Evolutionary conservation across 2,329 filamentous ascomycete species (phyloP).

Genomic region (Botryosphaeria dothidea): DNA sequence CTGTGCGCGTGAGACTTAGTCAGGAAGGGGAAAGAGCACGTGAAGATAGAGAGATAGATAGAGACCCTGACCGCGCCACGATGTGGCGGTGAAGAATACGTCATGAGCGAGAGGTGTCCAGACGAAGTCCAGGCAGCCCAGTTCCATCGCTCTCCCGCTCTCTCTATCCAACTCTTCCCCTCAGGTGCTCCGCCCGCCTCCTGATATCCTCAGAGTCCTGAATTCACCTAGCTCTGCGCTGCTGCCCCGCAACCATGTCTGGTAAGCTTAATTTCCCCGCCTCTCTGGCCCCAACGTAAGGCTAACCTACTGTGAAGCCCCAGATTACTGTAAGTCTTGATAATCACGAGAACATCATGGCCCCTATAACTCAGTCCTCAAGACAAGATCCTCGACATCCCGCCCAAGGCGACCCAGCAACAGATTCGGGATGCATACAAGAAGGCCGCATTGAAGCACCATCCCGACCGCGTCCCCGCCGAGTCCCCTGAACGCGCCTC

Average conservation of each 20-base stretch:
- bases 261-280: slow-evolving; percentile 10
- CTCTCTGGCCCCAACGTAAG: not conserved
- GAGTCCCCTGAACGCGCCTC: slow-evolving; percentile 79
- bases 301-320: slow-evolving; percentile 27
- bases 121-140: not conserved
- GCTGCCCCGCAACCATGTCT: slow-evolving; percentile 19
- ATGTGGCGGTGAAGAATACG: slow-evolving; percentile 7
- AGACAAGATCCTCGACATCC: slow-evolving; percentile 75
- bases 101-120: slow-evolving; percentile 2
- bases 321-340: slow-evolving; percentile 31
- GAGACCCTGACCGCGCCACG: slow-evolving; percentile 13
- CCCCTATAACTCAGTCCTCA: slow-evolving; percentile 25
- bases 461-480: slow-evolving; percentile 84
- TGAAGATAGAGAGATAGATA: too few relatives aligned
- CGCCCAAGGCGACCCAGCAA: slow-evolving; percentile 72
- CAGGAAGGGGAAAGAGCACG: not conserved
- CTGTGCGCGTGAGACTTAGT: not conserved
- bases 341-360: not conserved
- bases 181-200: too few relatives aligned
- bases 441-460: slow-evolving; percentile 78
- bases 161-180: not conserved
- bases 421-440: slow-evolving; percentile 96
- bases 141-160: not conserved
- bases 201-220: not conserved
- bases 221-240: not conserved